Conservation (phyloP, 805 yeast genomes). For the Candida parachauliodes region DNA sequence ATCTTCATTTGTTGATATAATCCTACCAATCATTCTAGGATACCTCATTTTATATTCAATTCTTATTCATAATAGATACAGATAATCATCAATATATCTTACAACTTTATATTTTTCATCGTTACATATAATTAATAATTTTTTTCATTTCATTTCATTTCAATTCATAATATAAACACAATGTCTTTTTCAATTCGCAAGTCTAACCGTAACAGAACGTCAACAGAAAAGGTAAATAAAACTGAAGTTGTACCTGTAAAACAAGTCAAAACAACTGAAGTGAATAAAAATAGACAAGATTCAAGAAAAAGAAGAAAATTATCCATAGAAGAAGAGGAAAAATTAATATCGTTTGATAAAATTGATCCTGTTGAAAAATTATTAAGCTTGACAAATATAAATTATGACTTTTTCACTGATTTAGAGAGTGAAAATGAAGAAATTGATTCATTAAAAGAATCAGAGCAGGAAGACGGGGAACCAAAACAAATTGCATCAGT, state of each 20-base stretch:
- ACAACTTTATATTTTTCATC: too few relatives aligned
- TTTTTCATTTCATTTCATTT: too few relatives aligned
- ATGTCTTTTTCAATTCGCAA: slow-evolving; percentile 22
- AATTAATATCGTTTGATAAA: slow-evolving; percentile 19
- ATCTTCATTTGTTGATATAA: too few relatives aligned
- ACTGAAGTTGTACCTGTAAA: slow-evolving; percentile 7
- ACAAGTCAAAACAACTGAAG: not conserved
- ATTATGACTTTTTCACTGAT: slow-evolving; percentile 28
- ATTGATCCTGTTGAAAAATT: slow-evolving; percentile 43
- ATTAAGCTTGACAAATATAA: slow-evolving; percentile 29
- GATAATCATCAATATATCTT: too few relatives aligned
- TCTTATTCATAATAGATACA: too few relatives aligned
- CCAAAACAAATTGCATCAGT: slow-evolving; percentile 16
- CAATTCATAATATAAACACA: not conserved
- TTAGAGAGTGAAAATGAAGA: slow-evolving; percentile 15
- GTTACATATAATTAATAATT: too few relatives aligned
- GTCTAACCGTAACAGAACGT: slow-evolving; percentile 27
- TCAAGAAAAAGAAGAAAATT: slow-evolving; percentile 9
- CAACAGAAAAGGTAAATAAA: slow-evolving; percentile 16
- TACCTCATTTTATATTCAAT: too few relatives aligned
- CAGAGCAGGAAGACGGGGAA: slow-evolving; percentile 9
- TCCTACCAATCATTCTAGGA: too few relatives aligned
- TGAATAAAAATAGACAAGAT: not conserved
- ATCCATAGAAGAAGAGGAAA: slow-evolving; percentile 9
- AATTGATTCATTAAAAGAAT: slow-evolving; percentile 9